Evolutionary conservation across 2,329 filamentous ascomycete species (phyloP), one percentile per base, ranked within the genome.

Genomic region (Arthrobotrys iridis): DNA sequence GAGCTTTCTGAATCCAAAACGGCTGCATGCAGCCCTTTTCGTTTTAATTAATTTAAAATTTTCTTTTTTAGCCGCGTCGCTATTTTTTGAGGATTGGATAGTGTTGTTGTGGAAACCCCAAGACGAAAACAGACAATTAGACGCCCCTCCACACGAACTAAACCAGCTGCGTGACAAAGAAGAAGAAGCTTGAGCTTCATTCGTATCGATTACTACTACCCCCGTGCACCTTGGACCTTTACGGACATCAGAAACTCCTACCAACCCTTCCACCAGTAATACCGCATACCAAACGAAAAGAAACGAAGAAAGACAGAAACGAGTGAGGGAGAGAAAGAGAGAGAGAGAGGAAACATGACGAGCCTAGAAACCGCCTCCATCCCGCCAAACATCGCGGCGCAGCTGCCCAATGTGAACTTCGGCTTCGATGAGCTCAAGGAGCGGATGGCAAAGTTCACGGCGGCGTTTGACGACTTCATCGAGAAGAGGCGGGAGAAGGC

Each of bases 371-470:
- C 71, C 1, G 71, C 71, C 33, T 64, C 71, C 2, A 64, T 75
- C 40, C 71, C 71, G 46, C 59, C 71, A 20, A 77, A 77, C 46
- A 88, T 92, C 84, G 90, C 89, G 43, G 91, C 93, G 81, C 88
- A 88, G 57, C 88, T 99, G 6, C 95, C 95, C 35, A 92, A 87
- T 81, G 91, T 96, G 82, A 93, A 97, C 83, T 98, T 99, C 82
- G 93, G 93, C 71, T 98, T 98, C 82, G 93, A 98, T 79, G 93
- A 97, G 79, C 84, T 99, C 81, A 93, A 94, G 83, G 93, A 94
- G 80, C 91, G 93, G 83, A 98, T 99, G 95, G 87, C 90, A 63
- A 92, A 91, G 77, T 99, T 99, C 82, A 97, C 91, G 0, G 87
- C 88, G 6, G 91, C 89, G 79, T 99, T 99, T 79, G 95, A 99